These are phyloP conservation scores for Aspergillus panamensis DNA, from an alignment of 495 filamentous ascomycete genomes.

Conservation along the genomic window DNA sequence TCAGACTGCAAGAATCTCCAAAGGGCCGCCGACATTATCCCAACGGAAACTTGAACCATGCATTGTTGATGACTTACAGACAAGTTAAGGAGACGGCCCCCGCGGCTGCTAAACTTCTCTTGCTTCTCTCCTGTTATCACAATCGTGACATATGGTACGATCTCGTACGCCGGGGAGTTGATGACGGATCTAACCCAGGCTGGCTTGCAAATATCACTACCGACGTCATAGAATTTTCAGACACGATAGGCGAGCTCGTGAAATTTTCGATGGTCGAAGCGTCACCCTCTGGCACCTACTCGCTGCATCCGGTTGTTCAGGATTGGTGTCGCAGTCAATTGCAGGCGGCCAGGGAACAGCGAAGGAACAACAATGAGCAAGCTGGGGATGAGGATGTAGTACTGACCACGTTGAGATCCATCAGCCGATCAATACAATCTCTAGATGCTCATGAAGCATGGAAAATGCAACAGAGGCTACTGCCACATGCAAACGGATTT, in stretches of 20 bases:
- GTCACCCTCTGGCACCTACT: constrained; percentile 25
- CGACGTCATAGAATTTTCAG: constrained; percentile 28
- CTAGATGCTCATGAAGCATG: constrained; percentile 22
- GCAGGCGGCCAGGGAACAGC: background rate
- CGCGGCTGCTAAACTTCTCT: constrained; percentile 39
- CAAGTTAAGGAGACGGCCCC: constrained; percentile 33
- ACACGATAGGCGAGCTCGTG: constrained; percentile 25
- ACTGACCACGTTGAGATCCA: constrained; percentile 20
- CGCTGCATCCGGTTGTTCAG: constrained; percentile 32
- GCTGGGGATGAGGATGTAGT: constrained; percentile 6
- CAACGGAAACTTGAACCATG: constrained; percentile 38
- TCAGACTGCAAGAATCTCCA: constrained; percentile 28
- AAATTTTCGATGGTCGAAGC: constrained; percentile 30
- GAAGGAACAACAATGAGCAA: background rate
- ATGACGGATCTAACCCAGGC: constrained; percentile 16
- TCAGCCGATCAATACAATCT: constrained; percentile 24
- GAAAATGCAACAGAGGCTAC: constrained; percentile 31
- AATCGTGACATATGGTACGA: constrained; percentile 52
- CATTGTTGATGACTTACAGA: constrained; percentile 44
- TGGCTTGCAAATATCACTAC: constrained; percentile 31
- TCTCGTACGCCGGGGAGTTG: constrained; percentile 25
- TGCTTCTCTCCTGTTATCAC: constrained; percentile 44
- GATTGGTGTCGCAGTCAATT: constrained; percentile 29
- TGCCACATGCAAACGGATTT: constrained; percentile 33
- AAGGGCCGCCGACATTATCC: constrained; percentile 29